Evolutionary conservation across 2,329 filamentous ascomycete genomes (phyloP).

Genomic region (Tolypocladium cylindrosporum): DNA sequence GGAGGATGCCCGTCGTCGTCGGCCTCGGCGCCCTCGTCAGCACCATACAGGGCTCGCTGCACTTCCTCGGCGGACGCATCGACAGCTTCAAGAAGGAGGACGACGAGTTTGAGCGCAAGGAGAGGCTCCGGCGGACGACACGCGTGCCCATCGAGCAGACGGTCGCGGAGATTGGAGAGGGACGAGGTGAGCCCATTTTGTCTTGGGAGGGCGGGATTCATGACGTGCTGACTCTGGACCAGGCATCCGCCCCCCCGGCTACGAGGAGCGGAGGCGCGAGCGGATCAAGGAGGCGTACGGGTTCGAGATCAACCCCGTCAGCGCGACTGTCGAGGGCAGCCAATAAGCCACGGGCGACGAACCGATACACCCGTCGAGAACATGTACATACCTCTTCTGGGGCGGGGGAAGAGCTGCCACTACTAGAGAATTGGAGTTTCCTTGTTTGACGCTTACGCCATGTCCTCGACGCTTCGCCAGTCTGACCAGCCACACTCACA

Average conservation of each 20-base stretch:
- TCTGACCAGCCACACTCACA: neutral
- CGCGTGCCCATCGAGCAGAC: slow-evolving; percentile 71
- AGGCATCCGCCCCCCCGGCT: slow-evolving; percentile 76
- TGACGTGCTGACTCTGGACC: neutral
- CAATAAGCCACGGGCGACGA: slow-evolving; percentile 14
- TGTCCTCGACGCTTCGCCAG: neutral
- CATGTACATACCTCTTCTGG: slow-evolving; percentile 27
- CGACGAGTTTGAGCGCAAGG: slow-evolving; percentile 66
- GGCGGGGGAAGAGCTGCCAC: slow-evolving; percentile 22
- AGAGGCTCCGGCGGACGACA: slow-evolving; percentile 62
- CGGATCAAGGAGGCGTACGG: slow-evolving; percentile 81
- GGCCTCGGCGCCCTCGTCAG: slow-evolving; percentile 53
- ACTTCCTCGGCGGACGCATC: slow-evolving; percentile 57
- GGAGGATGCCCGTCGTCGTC: slow-evolving; percentile 57
- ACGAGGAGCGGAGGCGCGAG: slow-evolving; percentile 73
- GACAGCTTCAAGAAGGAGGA: slow-evolving; percentile 43
- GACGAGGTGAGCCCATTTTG: slow-evolving; percentile 54
- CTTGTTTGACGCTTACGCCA: slow-evolving; percentile 12
- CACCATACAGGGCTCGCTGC: slow-evolving; percentile 50
- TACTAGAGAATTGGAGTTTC: slow-evolving; percentile 31
- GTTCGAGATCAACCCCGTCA: slow-evolving; percentile 66
- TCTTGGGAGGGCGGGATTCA: too few species aligned
- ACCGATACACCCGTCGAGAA: slow-evolving; percentile 7
- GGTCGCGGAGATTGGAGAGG: slow-evolving; percentile 72
- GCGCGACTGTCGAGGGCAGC: slow-evolving; percentile 35